A percentile compares a stretch with the other conserved stretches of the same genome.
phyloP scores from a whole-genome alignment of 257 asterid species.

The Solanum medicagineum region DNA sequence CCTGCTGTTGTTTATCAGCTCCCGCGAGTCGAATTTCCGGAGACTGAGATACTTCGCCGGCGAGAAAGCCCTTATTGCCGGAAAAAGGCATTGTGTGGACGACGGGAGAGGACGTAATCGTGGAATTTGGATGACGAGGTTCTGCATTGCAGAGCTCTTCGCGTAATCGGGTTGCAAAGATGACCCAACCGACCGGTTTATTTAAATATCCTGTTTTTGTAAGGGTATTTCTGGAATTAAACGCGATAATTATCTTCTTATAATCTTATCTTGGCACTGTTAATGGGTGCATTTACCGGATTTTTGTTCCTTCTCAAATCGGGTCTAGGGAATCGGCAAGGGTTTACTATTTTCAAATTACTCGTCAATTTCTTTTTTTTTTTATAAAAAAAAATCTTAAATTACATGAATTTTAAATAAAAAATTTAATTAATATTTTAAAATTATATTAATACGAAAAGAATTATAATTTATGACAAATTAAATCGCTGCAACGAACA shows the following conservation, averaged over 20 bases:
- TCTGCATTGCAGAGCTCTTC: conserved; percentile 41
- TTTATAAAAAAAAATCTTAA: too few relatives aligned
- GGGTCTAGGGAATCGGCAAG: too few relatives aligned
- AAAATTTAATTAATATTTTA: too few relatives aligned
- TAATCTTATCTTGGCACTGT: neutral
- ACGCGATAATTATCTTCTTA: neutral
- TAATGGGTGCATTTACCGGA: neutral
- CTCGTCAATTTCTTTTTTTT: too few relatives aligned
- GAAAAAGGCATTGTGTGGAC: neutral
- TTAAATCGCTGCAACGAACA: too few relatives aligned
- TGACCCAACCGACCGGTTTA: neutral
- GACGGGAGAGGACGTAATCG: conserved; percentile 1
- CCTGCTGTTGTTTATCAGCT: neutral
- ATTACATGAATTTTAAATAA: too few relatives aligned
- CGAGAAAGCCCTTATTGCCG: conserved; percentile 10
- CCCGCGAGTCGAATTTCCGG: conserved; percentile 10
- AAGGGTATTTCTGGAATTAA: conserved; percentile 17
- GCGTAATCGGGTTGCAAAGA: neutral
- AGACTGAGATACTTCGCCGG: conserved; percentile 10
- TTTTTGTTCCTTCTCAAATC: neutral
- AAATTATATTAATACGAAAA: too few relatives aligned
- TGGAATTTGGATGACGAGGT: conserved; percentile 26
- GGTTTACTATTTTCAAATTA: too few relatives aligned
- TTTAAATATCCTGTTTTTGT: conserved; percentile 8
- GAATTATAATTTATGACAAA: too few relatives aligned